phyloP scores from a whole-genome alignment of 1,284 basidiomycete genomes.

The Cutaneotrichosporon sp. region DNA sequence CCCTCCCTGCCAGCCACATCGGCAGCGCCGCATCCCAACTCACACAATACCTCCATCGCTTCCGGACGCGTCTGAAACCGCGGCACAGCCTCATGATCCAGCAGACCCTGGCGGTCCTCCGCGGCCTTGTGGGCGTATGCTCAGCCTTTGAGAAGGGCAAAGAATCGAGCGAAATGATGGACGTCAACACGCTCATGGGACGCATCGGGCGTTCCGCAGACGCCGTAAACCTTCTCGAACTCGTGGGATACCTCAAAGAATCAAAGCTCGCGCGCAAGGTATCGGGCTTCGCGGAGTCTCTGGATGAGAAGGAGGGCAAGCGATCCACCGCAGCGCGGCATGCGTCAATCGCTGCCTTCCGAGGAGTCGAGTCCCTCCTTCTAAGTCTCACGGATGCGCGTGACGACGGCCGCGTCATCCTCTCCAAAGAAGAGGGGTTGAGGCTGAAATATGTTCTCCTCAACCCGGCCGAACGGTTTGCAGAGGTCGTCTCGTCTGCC shows the following conservation, averaged over 20 bases:
- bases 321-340: slow-evolving; percentile 31
- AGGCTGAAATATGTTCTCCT: slow-evolving; percentile 84
- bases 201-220: slow-evolving; percentile 63
- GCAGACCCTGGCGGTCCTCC: slow-evolving; percentile 71
- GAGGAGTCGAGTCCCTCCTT: slow-evolving; percentile 81
- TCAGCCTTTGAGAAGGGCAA: slow-evolving; percentile 56
- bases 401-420: slow-evolving; percentile 64
- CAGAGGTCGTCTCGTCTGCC: slow-evolving; percentile 74
- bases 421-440: slow-evolving; percentile 37
- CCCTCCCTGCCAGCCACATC: slow-evolving; percentile 64
- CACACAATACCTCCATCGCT: slow-evolving; percentile 72
- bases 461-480: slow-evolving; percentile 87
- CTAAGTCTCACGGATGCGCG: slow-evolving; percentile 74
- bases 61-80: slow-evolving; percentile 71
- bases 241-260: slow-evolving; percentile 76
- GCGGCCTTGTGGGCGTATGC: slow-evolving; percentile 64
- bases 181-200: slow-evolving; percentile 62
- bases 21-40: slow-evolving; percentile 72
- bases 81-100: slow-evolving; percentile 75
- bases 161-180: slow-evolving; percentile 42
- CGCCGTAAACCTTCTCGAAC: slow-evolving; percentile 73
- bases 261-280: slow-evolving; percentile 76
- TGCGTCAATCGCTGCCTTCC: slow-evolving; percentile 69
- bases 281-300: slow-evolving; percentile 73
- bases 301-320: slow-evolving; percentile 38